Conservation (phyloP, 495 filamentous ascomycete genomes). For the Arthonia radiata region DNA sequence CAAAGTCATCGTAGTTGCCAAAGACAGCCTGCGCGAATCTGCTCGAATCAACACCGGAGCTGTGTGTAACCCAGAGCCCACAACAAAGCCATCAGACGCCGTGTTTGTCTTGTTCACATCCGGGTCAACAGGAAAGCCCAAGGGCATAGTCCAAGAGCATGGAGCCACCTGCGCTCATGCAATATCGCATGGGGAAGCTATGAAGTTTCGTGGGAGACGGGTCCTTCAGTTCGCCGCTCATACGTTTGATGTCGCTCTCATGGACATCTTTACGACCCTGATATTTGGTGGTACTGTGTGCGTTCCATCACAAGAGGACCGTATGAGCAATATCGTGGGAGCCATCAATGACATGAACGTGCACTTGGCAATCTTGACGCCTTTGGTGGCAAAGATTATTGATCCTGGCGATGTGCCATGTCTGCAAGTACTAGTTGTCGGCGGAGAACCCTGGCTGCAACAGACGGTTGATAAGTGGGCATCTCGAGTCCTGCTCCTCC, state of each 20-base stretch:
- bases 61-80: too few relatives aligned
- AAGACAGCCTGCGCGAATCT: too few relatives aligned
- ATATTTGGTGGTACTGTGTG: conserved; percentile 35
- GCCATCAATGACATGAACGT: conserved; percentile 23
- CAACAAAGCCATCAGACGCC: too few relatives aligned
- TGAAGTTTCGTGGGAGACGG: conserved; percentile 4
- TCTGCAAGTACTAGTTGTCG: conserved; percentile 17
- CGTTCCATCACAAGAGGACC: conserved; percentile 31
- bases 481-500: conserved; percentile 20
- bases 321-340: conserved; percentile 22
- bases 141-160: too few relatives aligned
- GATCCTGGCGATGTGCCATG: conserved; percentile 17
- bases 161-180: too few relatives aligned
- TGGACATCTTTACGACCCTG: conserved; percentile 19
- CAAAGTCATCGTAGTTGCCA: too few relatives aligned
- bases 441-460: conserved; percentile 16
- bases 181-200: too few relatives aligned
- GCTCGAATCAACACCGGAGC: too few relatives aligned
- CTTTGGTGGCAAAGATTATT: conserved; percentile 25
- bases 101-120: conserved; percentile 25
- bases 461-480: conserved; percentile 19
- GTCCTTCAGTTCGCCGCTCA: conserved; percentile 22
- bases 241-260: conserved; percentile 21
- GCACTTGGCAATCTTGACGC: conserved; percentile 27
- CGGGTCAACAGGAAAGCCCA: conserved; percentile 34